These are phyloP conservation scores for Neobulgaria alba DNA, from an alignment of 2,329 filamentous ascomycete genomes.

Conservation along the genomic window DNA sequence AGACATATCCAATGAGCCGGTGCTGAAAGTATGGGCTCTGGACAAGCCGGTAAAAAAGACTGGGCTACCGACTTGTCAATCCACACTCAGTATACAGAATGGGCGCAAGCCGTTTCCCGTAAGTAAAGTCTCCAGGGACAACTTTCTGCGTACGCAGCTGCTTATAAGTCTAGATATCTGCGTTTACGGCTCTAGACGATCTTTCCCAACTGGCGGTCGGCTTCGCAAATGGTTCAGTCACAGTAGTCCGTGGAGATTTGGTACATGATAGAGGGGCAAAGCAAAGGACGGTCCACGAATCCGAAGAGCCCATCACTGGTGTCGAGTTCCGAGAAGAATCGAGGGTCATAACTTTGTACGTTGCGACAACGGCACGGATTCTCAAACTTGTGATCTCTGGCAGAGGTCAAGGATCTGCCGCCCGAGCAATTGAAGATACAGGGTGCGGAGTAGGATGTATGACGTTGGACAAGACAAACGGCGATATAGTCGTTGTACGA, in stretches of 20 bases:
- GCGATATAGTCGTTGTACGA: slow-evolving; percentile 82
- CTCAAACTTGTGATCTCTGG: slow-evolving; percentile 81
- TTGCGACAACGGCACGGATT: slow-evolving; percentile 83
- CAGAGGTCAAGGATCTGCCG: slow-evolving; percentile 79
- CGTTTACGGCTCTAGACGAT: slow-evolving; percentile 80
- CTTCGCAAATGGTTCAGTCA: slow-evolving; percentile 92
- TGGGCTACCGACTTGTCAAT: slow-evolving; percentile 78
- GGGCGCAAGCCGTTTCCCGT: slow-evolving; percentile 89
- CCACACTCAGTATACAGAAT: slow-evolving; percentile 79
- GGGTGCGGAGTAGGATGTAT: slow-evolving; percentile 95
- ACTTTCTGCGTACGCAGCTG: not conserved
- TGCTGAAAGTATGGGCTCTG: slow-evolving; percentile 94
- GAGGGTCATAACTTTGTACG: slow-evolving; percentile 69
- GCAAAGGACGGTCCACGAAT: slow-evolving; percentile 92
- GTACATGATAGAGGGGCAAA: slow-evolving; percentile 92
- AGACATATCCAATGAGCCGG: slow-evolving; percentile 77
- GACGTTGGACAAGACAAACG: slow-evolving; percentile 70
- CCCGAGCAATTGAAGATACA: slow-evolving; percentile 78
- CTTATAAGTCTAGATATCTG: slow-evolving; percentile 59
- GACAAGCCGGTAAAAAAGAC: slow-evolving; percentile 94
- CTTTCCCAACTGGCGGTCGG: slow-evolving; percentile 89
- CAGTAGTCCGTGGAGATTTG: slow-evolving; percentile 84
- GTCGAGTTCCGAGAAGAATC: slow-evolving; percentile 62
- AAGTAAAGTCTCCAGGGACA: slow-evolving; percentile 24
- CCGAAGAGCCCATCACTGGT: slow-evolving; percentile 90